Evolutionary conservation across 2,329 filamentous ascomycete species (phyloP).

Genomic region (Atkinsonella hypoxylon): DNA sequence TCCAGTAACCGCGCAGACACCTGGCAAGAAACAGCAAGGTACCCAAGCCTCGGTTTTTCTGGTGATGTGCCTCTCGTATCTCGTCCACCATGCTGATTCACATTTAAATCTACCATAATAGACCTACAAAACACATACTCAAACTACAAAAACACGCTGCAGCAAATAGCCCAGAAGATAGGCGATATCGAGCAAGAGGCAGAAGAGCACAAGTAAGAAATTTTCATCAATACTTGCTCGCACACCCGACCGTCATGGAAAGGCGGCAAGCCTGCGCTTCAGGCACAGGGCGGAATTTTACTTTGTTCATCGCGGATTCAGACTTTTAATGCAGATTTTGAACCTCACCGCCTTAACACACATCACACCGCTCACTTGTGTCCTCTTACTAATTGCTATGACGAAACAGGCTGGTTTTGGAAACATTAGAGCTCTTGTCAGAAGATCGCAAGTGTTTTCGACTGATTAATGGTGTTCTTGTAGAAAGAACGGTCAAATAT

Average conservation of each 20-base stretch:
- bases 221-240: background rate
- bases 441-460: slow-evolving; percentile 92
- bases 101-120: slow-evolving; percentile 21
- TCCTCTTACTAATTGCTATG: slow-evolving; percentile 2
- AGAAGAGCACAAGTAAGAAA: slow-evolving; percentile 85
- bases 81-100: background rate
- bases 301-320: background rate
- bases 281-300: too few relatives aligned
- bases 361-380: slow-evolving; percentile 26
- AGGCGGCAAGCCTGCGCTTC: too few relatives aligned
- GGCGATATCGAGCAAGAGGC: slow-evolving; percentile 95
- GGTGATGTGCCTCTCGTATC: background rate
- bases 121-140: slow-evolving; percentile 72
- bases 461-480: slow-evolving; percentile 93
- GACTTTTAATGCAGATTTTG: too few relatives aligned
- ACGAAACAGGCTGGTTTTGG: slow-evolving; percentile 67
- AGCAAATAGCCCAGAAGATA: slow-evolving; percentile 91
- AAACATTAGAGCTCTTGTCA: slow-evolving; percentile 74
- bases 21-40: slow-evolving; percentile 67
- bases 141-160: slow-evolving; percentile 67
- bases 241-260: background rate
- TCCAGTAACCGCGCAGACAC: slow-evolving; percentile 24
- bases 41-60: background rate
- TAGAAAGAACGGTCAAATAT: slow-evolving; percentile 88
- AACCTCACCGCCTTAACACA: too few relatives aligned